A percentile compares a stretch with the other conserved stretches of the same genome.
Conservation (phyloP, 2,329 filamentous ascomycete species). For the Fusarium sp. region DNA sequence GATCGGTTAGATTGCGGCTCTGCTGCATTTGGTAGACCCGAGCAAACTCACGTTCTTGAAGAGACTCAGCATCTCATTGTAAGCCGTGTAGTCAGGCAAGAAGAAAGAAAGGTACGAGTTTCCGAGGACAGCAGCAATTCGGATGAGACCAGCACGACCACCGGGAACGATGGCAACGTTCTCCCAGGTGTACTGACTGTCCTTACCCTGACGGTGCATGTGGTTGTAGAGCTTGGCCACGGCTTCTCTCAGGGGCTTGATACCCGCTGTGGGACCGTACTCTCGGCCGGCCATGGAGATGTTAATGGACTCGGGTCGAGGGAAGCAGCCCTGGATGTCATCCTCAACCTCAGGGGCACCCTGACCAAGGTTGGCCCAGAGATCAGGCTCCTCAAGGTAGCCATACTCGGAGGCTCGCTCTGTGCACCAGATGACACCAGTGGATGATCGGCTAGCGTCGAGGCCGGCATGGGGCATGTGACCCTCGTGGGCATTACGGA, state of each 20-base stretch:
- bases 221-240: conserved; percentile 93
- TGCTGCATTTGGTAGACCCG: neutral
- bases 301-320: conserved; percentile 78
- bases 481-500: conserved; percentile 88
- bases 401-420: conserved; percentile 89
- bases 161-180: conserved; percentile 97
- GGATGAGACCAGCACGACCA: conserved; percentile 88
- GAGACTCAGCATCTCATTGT: conserved; percentile 95
- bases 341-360: conserved; percentile 94
- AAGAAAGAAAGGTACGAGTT: conserved; percentile 95
- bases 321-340: conserved; percentile 88
- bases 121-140: conserved; percentile 91
- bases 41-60: conserved; percentile 79
- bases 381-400: conserved; percentile 79
- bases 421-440: conserved; percentile 92
- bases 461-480: conserved; percentile 91
- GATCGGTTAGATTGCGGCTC: conserved; percentile 13
- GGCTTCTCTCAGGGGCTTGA: conserved; percentile 86
- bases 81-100: conserved; percentile 93
- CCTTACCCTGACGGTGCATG: conserved; percentile 86
- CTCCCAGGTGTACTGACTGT: conserved; percentile 93
- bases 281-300: conserved; percentile 81
- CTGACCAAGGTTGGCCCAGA: conserved; percentile 94
- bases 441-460: conserved; percentile 85
- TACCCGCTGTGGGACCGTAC: conserved; percentile 93